Conservation (phyloP, 1,284 basidiomycete genomes). For the Rugosomyces carneus region DNA sequence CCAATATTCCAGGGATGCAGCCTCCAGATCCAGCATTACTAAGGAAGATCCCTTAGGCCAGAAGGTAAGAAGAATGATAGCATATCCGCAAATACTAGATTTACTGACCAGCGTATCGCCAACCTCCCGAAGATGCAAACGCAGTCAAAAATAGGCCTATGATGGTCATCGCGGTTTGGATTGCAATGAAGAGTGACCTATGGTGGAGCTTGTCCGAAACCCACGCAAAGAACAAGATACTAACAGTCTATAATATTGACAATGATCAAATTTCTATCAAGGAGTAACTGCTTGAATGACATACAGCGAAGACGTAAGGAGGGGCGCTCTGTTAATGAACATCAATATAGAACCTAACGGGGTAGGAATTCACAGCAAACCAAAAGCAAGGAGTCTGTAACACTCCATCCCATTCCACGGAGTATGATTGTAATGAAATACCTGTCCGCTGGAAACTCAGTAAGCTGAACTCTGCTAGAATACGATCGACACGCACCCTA, state of each 20-base stretch:
- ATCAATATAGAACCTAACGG: neutral
- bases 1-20: constrained; percentile 39
- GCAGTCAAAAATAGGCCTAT: constrained; percentile 34
- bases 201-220: constrained; percentile 38
- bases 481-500: constrained; percentile 27
- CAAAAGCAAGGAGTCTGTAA: constrained; percentile 33
- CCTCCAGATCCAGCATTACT: constrained; percentile 37
- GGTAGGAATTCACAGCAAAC: constrained; percentile 20
- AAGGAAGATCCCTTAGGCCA: constrained; percentile 34
- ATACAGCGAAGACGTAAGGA: constrained; percentile 40
- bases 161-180: constrained; percentile 34
- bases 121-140: constrained; percentile 27
- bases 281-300: constrained; percentile 10
- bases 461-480: neutral
- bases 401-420: constrained; percentile 40
- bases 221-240: constrained; percentile 36
- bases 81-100: neutral
- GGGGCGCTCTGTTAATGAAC: constrained; percentile 32
- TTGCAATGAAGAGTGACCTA: constrained; percentile 34
- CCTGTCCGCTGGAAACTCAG: constrained; percentile 18
- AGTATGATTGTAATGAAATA: constrained; percentile 41
- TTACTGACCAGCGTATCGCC: constrained; percentile 36
- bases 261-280: neutral
- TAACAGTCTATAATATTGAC: constrained; percentile 26
- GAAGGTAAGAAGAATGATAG: neutral